Conservation (phyloP, 176 grass and related monocot species). For the Paspalum vaginatum region DNA sequence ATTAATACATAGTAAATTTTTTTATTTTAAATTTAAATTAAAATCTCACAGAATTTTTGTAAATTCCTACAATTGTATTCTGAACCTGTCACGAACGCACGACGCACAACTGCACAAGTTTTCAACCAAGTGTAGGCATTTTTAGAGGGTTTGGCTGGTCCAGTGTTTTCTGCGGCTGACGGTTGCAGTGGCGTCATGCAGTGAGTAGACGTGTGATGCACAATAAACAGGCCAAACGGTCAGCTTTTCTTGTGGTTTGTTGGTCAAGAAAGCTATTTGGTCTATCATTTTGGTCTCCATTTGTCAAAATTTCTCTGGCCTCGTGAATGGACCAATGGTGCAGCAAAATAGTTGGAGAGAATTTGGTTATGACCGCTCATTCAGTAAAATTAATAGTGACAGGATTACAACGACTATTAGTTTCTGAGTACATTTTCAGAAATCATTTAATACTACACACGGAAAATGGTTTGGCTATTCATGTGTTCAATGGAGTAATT, state of each 20-base stretch:
- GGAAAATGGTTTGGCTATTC: no score
- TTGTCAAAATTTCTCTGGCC: background rate
- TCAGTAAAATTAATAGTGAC: background rate
- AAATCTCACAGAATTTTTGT: no score
- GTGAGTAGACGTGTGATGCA: background rate
- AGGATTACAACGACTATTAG: background rate
- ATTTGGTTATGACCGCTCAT: background rate
- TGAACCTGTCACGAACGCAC: background rate
- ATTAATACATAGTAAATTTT: background rate
- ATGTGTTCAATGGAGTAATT: no score
- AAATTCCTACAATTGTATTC: background rate
- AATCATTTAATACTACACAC: no score
- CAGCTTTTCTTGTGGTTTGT: constrained; percentile 21
- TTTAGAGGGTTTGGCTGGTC: background rate
- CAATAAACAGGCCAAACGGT: background rate
- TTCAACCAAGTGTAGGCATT: background rate
- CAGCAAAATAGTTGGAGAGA: background rate
- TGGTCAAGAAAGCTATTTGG: background rate
- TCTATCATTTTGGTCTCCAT: background rate
- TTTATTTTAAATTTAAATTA: background rate
- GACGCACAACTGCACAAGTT: no score
- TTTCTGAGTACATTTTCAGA: no score
- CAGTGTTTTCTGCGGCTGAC: constrained; percentile 15
- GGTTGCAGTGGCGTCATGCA: background rate
- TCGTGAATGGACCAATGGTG: background rate